Base-by-base conservation (phyloP, 2,329 filamentous ascomycete genomes). In the Stagonosporopsis rhizophila region DNA sequence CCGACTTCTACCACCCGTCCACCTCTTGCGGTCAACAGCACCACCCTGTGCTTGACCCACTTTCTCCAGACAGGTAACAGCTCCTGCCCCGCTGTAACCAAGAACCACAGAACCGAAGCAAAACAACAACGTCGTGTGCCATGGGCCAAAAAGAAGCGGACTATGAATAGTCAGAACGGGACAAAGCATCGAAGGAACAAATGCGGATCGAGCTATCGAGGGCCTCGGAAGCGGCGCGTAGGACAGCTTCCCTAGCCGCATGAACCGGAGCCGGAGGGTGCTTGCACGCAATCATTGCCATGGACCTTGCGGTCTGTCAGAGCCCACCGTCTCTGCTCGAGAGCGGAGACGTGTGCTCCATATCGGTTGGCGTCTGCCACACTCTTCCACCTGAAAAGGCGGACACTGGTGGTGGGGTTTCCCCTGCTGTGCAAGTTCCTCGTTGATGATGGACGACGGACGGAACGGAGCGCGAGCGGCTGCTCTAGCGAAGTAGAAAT, bases 1-100 rank as follows among this genome's bases (percentile, higher is more conserved):
- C 70, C 71, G 70, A 69, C 68, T 71, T 73, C 67, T 69, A 60
- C 66, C 67, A 61, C 68, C 69, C 69, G 40, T 68, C 70, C 69
- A 48, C 52, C 69, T 71, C 68, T 70, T 72, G 65, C 66, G 59
- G 62, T 63, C 67, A 58, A 60, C 58, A 59, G 58, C 61, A 49
- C 51, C 34, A 46, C 45, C 55, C n/a, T n/a, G 48, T 35, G 53
- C 56, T 60, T 59, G 65, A 68, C 57, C 63, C 62, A 56, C 38
- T 34, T 66, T 67, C 60, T 60, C 64, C 60, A 62, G 61, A 61
- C 59, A 64, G 40, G 32, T 55, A 56, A 23, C 14, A 60, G 57
- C 59, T 56, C 32, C 47, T 61, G 54, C 46, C 58, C 56, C 52
- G 54, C 60, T 60, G 35, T 20, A 20, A 37, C 44, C 50, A 8